Evolutionary conservation across 2,329 filamentous ascomycete species (phyloP), one percentile per base, ranked within the genome.

Genomic region (Epichloe glyceriae): DNA sequence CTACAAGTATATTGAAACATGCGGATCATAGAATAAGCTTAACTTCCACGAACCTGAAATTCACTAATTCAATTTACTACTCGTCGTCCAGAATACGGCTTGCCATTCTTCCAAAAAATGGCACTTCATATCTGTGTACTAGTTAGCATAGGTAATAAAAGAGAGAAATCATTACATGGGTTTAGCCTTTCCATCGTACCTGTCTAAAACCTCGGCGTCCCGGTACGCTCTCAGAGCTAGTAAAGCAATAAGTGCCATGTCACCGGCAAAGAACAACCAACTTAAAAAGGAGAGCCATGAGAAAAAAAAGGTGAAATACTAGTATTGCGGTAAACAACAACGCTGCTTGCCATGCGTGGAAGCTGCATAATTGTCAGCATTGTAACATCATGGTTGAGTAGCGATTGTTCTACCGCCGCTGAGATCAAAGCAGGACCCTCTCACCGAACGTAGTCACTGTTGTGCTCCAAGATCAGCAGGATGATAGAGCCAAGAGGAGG

Each of bases 381-480:
- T 3, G 14, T 3, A 19, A 19, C 17, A 17, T 14, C 15, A 39
- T 12, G 26, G 11, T 15, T 20, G n/a, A 4, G 14, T 14, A 17
- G 15, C 3, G 37, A 33, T 15, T 33, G 37, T 19, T 38, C 44
- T 15, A 33, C 14, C 2, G n/a, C 15, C 22, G 22, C 22, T 15
- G 3, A 20, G 37, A 37, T n/a, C 38, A 38, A 35, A 33, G 12
- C 20, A 12, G 40, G 46, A 5, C 17, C 10, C 3, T 41, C 78
- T 52, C 69, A 91, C 86, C 93, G 79, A 52, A 98, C 93, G 67
- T 95, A 98, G 70, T 98, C 93, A 63, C 89, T 96, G 73, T 95
- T 93, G 63, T 90, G 82, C 75, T 98, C 93, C 55, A 91, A 65
- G 43, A 97, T 78, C 57, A 98, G 69, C 59, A 98, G 69, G 57